A percentile compares a stretch with the other conserved stretches of the same genome.
Evolutionary conservation across 129 eudicot species (phyloP).

Genomic region (Flaveria bidentis): DNA sequence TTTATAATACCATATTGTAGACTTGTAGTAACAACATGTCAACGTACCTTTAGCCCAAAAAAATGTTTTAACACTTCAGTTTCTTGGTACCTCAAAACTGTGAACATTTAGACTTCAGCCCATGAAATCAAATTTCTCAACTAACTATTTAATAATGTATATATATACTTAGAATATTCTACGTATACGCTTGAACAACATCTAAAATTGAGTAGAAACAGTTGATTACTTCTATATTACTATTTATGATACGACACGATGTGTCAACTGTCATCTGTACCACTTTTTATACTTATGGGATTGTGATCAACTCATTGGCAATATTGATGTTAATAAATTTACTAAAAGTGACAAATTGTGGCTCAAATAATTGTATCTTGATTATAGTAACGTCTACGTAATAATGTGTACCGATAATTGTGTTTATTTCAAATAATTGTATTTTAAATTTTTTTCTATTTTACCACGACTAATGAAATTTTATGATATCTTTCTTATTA

Average conservation of each 20-base stretch:
- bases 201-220: not conserved
- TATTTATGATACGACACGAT: not conserved
- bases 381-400: conserved; percentile 2
- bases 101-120: not conserved
- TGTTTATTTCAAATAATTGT: too few relatives aligned
- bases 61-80: not conserved
- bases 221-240: not conserved
- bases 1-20: too few relatives aligned
- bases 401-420: not conserved
- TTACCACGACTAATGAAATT: too few relatives aligned
- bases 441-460: too few relatives aligned
- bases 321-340: not conserved
- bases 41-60: too few relatives aligned
- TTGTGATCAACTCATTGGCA: not conserved
- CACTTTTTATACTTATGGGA: not conserved
- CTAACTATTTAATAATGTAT: not conserved
- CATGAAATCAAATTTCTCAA: not conserved
- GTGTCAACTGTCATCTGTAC: not conserved
- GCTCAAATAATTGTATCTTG: conserved; percentile 13
- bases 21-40: too few relatives aligned
- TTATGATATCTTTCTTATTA: too few relatives aligned
- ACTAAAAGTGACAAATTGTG: not conserved
- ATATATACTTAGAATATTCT: not conserved
- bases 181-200: not conserved
- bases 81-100: not conserved